Base-by-base conservation (phyloP, 2,329 filamentous ascomycete genomes). In the Aureobasidium sp. region DNA sequence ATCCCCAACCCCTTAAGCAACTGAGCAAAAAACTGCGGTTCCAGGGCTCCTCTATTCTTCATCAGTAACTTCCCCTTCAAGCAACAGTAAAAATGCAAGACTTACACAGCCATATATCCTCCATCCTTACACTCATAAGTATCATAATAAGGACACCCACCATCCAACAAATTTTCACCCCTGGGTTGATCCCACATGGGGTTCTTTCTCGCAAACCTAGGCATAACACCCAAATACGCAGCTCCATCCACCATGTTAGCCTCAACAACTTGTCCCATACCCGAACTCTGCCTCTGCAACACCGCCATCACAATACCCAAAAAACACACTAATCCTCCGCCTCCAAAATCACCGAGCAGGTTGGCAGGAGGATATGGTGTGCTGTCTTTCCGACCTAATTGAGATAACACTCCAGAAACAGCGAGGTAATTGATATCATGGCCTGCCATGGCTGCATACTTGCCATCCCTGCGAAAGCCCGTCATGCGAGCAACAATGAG, bases 351-450 rank as follows among this genome's bases (percentile, higher is more conserved):
- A 0, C 85, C 93, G 1, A 97, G 77, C 21, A 97, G 81, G 69
- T 97, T 97, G 6, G 79, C 84, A 0, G 94, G 94, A 21, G 92
- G 82, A 64, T 88, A 86, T 1, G 93, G 93, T 66, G 84, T 85
- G 70, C 87, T 83, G 16, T 80, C 82, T 32, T 78, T 77, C 0
- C 88, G 79, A 0, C 93, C 93, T 3, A 97, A 82, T 75, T 96
- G 79, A 0, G 82, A 81, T 32, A 97, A 76, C 1, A 89, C 87
- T 0, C 93, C 93, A 0, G 88, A 89, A 0, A 96, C 90, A 53
- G 92, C 90, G 45, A 97, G 87, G 75, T 97, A 97, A 72, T 97
- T 97, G 73, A 97, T 96, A 72, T 97, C 92, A 72, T 97, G 92
- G 7, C 92, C 92, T 0, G 92, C 91, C 92, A 96, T 97, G 69